phyloP scores from a whole-genome alignment of 2,329 filamentous ascomycete species.

The Stagonosporopsis cucurbitacearum region DNA sequence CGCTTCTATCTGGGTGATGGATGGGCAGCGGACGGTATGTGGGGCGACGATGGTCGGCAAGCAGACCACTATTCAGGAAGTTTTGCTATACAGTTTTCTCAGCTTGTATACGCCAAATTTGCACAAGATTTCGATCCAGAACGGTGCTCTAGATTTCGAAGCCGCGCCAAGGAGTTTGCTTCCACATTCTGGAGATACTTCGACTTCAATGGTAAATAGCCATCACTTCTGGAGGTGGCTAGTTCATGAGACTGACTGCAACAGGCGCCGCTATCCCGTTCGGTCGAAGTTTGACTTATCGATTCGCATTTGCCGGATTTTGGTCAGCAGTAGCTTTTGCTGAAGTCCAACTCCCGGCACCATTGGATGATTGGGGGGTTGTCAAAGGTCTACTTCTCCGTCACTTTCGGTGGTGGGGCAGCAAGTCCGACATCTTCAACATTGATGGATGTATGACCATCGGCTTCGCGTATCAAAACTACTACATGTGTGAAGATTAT shows the following conservation, averaged over 20 bases:
- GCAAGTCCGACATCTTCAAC: conserved; percentile 54
- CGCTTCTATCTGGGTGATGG: conserved; percentile 55
- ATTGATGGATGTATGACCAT: conserved; percentile 59
- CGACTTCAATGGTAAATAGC: conserved; percentile 50
- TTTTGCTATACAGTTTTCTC: conserved; percentile 61
- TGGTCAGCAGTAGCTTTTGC: conserved; percentile 57
- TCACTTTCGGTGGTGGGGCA: conserved; percentile 59
- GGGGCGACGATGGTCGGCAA: conserved; percentile 50
- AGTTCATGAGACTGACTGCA: background rate
- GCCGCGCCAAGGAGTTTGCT: conserved; percentile 53
- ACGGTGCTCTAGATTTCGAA: conserved; percentile 48
- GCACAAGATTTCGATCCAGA: conserved; percentile 52
- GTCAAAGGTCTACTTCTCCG: conserved; percentile 59
- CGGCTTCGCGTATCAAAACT: conserved; percentile 57
- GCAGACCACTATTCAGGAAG: conserved; percentile 63
- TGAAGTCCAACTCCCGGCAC: conserved; percentile 49
- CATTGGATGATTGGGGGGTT: conserved; percentile 48
- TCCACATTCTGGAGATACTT: conserved; percentile 58
- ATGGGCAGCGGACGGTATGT: conserved; percentile 58
- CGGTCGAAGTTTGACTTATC: conserved; percentile 59
- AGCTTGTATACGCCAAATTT: conserved; percentile 56
- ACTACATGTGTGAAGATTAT: conserved; percentile 64
- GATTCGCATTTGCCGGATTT: conserved; percentile 59
- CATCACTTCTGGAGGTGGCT: background rate
- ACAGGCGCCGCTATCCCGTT: conserved; percentile 60